Conservation (phyloP, 164 flowering plant genomes). For the Umbellularia californica region DNA sequence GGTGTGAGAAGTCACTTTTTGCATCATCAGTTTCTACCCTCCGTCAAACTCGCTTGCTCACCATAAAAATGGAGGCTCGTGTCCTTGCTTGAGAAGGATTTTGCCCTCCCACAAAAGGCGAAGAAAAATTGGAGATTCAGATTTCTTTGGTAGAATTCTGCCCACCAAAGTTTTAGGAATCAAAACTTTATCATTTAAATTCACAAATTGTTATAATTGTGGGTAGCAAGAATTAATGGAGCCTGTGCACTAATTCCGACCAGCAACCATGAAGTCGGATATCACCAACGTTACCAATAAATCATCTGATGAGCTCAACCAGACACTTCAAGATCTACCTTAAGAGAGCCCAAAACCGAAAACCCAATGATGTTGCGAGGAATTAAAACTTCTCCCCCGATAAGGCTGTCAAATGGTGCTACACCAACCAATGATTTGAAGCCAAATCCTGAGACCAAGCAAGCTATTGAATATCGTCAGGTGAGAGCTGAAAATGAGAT, state of each 20-base stretch:
- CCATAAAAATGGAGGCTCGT: too few relatives aligned
- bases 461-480: neutral
- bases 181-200: too few relatives aligned
- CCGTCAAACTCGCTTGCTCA: too few relatives aligned
- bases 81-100: too few relatives aligned
- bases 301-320: constrained; percentile 5
- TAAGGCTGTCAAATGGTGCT: neutral
- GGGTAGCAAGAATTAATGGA: too few relatives aligned
- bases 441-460: constrained; percentile 1
- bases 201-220: constrained; percentile 1
- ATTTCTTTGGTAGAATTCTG: too few relatives aligned
- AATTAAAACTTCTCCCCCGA: neutral
- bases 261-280: constrained; percentile 12
- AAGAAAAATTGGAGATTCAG: too few relatives aligned
- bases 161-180: too few relatives aligned
- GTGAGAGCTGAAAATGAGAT: constrained; percentile 1
- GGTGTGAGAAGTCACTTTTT: too few relatives aligned
- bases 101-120: too few relatives aligned
- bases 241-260: neutral
- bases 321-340: constrained; percentile 5
- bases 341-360: constrained; percentile 21
- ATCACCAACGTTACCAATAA: constrained; percentile 14
- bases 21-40: too few relatives aligned
- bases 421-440: constrained; percentile 1
- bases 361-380: constrained; percentile 52